Conservation (phyloP, 371 early-diverging fungal species). For the Mucor ambiguus region DNA sequence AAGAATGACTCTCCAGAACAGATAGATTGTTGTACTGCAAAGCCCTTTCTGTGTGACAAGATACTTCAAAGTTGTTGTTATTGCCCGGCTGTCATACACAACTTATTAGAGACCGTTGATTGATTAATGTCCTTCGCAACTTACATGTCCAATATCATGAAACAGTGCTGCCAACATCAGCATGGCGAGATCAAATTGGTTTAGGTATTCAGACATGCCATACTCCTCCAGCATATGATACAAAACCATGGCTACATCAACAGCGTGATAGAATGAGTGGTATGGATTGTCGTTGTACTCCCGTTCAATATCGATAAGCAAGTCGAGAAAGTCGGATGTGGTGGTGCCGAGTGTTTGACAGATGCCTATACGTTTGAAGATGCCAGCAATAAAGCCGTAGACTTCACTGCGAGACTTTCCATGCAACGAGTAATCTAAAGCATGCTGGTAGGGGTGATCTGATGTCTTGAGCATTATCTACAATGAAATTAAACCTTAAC, state of each 20-base stretch:
- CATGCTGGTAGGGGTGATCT: slow-evolving; percentile 39
- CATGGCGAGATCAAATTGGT: slow-evolving; percentile 69
- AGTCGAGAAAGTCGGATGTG: slow-evolving; percentile 72
- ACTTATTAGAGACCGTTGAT: not conserved
- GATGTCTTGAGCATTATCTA: slow-evolving; percentile 41
- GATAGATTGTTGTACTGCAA: slow-evolving; percentile 69
- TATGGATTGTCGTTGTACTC: slow-evolving; percentile 82
- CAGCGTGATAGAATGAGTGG: slow-evolving; percentile 89
- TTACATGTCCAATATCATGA: slow-evolving; percentile 91
- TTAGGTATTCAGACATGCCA: slow-evolving; percentile 60
- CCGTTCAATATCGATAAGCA: slow-evolving; percentile 77
- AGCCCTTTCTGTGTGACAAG: slow-evolving; percentile 77
- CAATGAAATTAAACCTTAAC: not conserved
- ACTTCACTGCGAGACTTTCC: slow-evolving; percentile 66
- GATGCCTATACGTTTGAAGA: slow-evolving; percentile 64
- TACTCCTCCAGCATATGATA: slow-evolving; percentile 71
- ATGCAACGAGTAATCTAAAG: slow-evolving; percentile 64
- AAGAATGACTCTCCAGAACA: slow-evolving; percentile 85
- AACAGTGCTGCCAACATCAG: slow-evolving; percentile 82
- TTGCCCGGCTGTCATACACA: slow-evolving; percentile 73
- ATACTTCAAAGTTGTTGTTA: slow-evolving; percentile 87
- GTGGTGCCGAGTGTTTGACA: slow-evolving; percentile 58
- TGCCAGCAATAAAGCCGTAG: slow-evolving; percentile 70
- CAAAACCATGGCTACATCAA: slow-evolving; percentile 82
- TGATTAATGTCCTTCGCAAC: too few relatives aligned